These are phyloP conservation scores for Besnoitia besnoiti DNA, from an alignment of 169 alveolate genomes.

Conservation along the genomic window DNA sequence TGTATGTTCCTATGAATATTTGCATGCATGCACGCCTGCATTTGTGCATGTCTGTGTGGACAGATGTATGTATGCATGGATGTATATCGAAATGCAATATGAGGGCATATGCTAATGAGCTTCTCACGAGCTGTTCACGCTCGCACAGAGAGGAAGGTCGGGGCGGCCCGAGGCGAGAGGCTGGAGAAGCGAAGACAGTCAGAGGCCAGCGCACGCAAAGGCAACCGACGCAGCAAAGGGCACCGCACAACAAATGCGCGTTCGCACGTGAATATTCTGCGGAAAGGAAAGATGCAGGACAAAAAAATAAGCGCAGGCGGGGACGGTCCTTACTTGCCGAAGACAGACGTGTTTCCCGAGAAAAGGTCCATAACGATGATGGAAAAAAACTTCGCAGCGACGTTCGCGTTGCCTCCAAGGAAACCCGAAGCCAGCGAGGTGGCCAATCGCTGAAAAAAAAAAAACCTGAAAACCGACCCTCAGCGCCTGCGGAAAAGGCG, in stretches of 20 bases:
- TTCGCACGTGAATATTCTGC: no score
- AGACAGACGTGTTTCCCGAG: slow-evolving; percentile 26
- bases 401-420: slow-evolving; percentile 66
- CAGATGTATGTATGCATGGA: background rate
- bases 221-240: no score
- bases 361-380: slow-evolving; percentile 40
- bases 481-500: no score
- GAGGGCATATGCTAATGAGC: no score
- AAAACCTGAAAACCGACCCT: no score
- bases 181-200: no score
- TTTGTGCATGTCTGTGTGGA: background rate
- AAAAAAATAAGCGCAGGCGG: background rate
- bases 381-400: slow-evolving; percentile 50
- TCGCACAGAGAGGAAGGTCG: no score
- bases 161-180: no score
- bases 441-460: slow-evolving; percentile 51
- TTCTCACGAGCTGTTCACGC: no score
- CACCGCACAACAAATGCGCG: no score
- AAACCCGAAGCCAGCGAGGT: slow-evolving; percentile 66
- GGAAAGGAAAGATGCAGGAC: background rate
- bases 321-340: slow-evolving; percentile 19
- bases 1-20: background rate
- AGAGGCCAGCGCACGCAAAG: no score
- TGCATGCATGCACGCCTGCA: background rate
- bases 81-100: background rate